Base-by-base conservation (phyloP, 495 filamentous ascomycete species). In the Rhypophila decipiens region DNA sequence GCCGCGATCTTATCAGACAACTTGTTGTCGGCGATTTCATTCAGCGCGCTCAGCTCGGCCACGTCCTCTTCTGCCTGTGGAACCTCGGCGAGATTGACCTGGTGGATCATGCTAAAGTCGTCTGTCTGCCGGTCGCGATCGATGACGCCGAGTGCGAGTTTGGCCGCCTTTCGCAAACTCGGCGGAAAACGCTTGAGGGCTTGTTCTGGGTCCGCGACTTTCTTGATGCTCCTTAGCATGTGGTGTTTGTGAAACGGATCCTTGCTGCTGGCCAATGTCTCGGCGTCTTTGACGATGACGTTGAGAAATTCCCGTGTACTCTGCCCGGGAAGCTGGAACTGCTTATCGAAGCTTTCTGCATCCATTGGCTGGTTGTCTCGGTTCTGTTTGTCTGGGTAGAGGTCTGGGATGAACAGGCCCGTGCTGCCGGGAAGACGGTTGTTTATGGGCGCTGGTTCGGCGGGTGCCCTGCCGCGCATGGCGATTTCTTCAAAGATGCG, bases 401-500 rank as follows among this genome's bases (percentile, higher is more conserved):
- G 21, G 35, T 5, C 11, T 20, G 5, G n/a, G 18, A 42, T 36
- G 34, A 31, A 31, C 7, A 13, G 7, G n/a, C n/a, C n/a, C n/a
- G n/a, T n/a, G n/a, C n/a, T n/a, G n/a, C n/a, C n/a, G n/a, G n/a
- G n/a, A n/a, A n/a, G n/a, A n/a, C n/a, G n/a, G n/a, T n/a, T n/a
- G n/a, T n/a, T n/a, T n/a, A n/a, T n/a, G 7, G 27, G 27, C 7
- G 27, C 27, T 7, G 27, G 27, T 13, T 31, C 27, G 7, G 27
- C 27, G 7, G 27, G 27, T 13, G 13, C 13, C 27, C 33, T 20
- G 12, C 60, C 52, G 20, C 61, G 52, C 0, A 46, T 52, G 23
- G 67, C 65, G 18, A 83, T 72, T 39, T 80, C 79, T 7, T 66
- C 64, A 49, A 84, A 82, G 48, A 86, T 81, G 42, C 69, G 67